Percentiles rank a stretch among this genome's conserved stretches.
Evolutionary conservation across 306 rosid species (phyloP).

Genomic region (Glycine latifolia): DNA sequence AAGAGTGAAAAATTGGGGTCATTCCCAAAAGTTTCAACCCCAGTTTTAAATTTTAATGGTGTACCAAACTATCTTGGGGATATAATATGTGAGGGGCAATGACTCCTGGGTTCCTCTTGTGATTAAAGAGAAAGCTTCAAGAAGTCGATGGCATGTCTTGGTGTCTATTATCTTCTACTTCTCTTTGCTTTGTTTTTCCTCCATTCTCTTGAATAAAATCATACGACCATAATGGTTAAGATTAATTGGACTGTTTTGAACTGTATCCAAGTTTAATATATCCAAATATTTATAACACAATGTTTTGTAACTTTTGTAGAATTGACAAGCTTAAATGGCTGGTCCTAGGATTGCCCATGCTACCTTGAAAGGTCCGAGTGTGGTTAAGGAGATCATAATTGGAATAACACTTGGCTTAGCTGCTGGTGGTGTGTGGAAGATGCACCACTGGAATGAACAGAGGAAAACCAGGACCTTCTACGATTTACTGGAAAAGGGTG

Average conservation of each 20-base stretch:
- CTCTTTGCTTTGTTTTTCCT: not conserved
- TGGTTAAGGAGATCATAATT: conserved; percentile 81
- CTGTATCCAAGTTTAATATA: conserved; percentile 1
- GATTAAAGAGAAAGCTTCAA: not conserved
- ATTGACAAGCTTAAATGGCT: conserved; percentile 60
- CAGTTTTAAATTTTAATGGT: not conserved
- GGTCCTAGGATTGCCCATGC: conserved; percentile 88
- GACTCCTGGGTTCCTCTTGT: not conserved
- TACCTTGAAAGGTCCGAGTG: conserved; percentile 94
- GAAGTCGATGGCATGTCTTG: not conserved
- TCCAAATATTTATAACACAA: not conserved
- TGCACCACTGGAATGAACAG: conserved; percentile 99
- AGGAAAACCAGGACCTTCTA: conserved; percentile 75
- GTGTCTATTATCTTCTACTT: not conserved
- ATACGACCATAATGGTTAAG: not conserved
- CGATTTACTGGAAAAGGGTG: conserved; percentile 89
- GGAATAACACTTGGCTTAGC: conserved; percentile 64
- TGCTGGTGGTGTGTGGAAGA: conserved; percentile 88
- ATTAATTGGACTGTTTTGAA: conserved; percentile 16
- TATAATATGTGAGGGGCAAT: not conserved
- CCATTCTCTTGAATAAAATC: not conserved
- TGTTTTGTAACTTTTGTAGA: conserved; percentile 45
- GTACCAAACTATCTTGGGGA: not conserved
- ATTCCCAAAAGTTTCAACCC: not conserved
- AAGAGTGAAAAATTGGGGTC: not conserved